These are phyloP conservation scores for Scheffersomyces quercinus DNA, from an alignment of 1,139 yeast genomes.

Conservation along the genomic window DNA sequence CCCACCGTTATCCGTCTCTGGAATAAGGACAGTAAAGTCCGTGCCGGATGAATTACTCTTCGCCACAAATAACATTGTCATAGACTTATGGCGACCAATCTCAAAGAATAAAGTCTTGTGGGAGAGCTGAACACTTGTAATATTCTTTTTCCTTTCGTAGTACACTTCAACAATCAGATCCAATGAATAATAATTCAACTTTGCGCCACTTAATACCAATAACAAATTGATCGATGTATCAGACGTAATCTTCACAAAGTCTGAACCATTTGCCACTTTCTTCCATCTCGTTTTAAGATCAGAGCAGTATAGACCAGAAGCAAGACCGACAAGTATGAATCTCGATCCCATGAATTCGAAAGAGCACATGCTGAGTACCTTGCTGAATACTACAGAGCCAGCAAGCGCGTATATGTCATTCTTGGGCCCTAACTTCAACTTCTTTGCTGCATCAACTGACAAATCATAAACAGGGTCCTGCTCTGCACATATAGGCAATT, in stretches of 20 bases:
- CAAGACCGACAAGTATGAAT: conserved; percentile 36
- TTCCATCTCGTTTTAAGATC: conserved; percentile 59
- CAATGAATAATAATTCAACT: conserved; percentile 62
- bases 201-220: conserved; percentile 58
- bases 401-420: background rate
- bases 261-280: conserved; percentile 53
- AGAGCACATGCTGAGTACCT: conserved; percentile 26
- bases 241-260: conserved; percentile 63
- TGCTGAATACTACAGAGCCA: conserved; percentile 15
- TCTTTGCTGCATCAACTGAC: conserved; percentile 23
- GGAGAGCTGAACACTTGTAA: conserved; percentile 36
- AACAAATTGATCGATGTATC: conserved; percentile 59
- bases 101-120: conserved; percentile 53
- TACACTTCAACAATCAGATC: conserved; percentile 43
- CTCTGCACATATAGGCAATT: conserved; percentile 61
- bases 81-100: conserved; percentile 61
- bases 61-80: conserved; percentile 57
- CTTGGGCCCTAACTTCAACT: conserved; percentile 17
- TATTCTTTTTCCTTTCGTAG: conserved; percentile 30
- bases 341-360: conserved; percentile 27
- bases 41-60: conserved; percentile 50
- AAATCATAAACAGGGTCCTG: conserved; percentile 64
- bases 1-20: conserved; percentile 51
- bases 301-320: conserved; percentile 47
- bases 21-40: conserved; percentile 52